These are phyloP conservation scores for Euclidium syriacum DNA, from an alignment of 345 rosid species.

Conservation along the genomic window DNA sequence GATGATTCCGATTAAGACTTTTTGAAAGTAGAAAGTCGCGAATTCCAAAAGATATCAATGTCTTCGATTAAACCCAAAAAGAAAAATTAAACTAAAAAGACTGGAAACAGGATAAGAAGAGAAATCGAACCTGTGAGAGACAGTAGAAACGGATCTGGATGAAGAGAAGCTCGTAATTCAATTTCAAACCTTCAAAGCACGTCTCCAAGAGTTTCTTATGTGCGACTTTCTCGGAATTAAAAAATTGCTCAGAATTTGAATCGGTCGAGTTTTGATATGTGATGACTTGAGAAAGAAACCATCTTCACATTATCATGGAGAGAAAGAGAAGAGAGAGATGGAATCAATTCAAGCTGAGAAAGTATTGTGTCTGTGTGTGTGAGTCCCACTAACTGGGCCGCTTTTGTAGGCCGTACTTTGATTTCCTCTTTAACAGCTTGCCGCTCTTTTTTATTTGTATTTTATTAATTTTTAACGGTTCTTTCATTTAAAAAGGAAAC, in stretches of 20 bases:
- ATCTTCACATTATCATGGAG: slow-evolving; percentile 12
- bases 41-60: background rate
- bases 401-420: slow-evolving; percentile 3
- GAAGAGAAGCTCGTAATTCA: background rate
- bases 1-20: background rate
- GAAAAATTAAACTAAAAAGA: background rate
- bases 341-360: background rate
- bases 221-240: background rate
- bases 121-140: slow-evolving; percentile 5
- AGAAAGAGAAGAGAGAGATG: background rate
- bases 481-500: too few species aligned
- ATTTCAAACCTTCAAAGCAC: background rate
- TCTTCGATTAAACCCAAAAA: background rate
- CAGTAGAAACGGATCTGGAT: background rate
- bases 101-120: background rate
- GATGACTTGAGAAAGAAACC: slow-evolving; percentile 18
- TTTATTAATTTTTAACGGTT: background rate
- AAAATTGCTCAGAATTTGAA: slow-evolving; percentile 19
- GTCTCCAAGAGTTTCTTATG: background rate
- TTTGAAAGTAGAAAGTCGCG: background rate
- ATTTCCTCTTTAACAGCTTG: slow-evolving; percentile 9
- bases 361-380: slow-evolving; percentile 4
- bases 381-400: slow-evolving; percentile 19
- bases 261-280: slow-evolving; percentile 9
- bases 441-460: background rate